These are phyloP conservation scores for Pisolithus thermaeus DNA, from an alignment of 1,284 basidiomycete genomes.

Conservation along the genomic window DNA sequence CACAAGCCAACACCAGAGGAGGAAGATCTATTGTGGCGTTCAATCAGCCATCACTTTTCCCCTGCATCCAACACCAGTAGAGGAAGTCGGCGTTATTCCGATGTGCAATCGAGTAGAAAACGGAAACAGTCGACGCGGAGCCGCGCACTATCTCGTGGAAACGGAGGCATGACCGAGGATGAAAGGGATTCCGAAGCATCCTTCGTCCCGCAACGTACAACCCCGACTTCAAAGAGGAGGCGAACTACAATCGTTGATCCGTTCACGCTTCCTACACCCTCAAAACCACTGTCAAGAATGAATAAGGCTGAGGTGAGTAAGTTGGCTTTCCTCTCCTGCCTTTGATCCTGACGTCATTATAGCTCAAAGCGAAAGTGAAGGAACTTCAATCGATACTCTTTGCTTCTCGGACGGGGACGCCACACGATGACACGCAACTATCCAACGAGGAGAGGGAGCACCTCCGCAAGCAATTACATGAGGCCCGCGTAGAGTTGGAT, in stretches of 20 bases:
- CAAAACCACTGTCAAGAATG: slow-evolving; percentile 26
- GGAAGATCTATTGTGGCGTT: slow-evolving; percentile 36
- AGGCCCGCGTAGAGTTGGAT: background rate
- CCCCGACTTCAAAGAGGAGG: slow-evolving; percentile 12
- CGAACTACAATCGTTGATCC: slow-evolving; percentile 8
- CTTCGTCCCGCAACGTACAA: slow-evolving; percentile 3
- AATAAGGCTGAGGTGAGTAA: slow-evolving; percentile 38
- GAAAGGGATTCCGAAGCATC: slow-evolving; percentile 9
- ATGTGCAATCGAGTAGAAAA: slow-evolving; percentile 6
- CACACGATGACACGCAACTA: slow-evolving; percentile 23
- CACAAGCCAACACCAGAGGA: slow-evolving; percentile 18
- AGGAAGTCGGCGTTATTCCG: slow-evolving; percentile 14
- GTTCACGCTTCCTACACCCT: slow-evolving; percentile 14
- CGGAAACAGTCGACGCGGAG: background rate
- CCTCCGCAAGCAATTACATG: slow-evolving; percentile 10
- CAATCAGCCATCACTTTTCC: slow-evolving; percentile 18
- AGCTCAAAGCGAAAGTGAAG: slow-evolving; percentile 22
- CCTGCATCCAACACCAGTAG: slow-evolving; percentile 13
- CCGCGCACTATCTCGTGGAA: background rate
- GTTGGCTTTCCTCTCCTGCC: background rate
- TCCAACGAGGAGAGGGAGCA: slow-evolving; percentile 23
- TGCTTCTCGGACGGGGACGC: slow-evolving; percentile 11
- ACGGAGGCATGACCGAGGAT: slow-evolving; percentile 4
- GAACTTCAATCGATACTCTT: slow-evolving; percentile 8
- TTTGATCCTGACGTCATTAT: slow-evolving; percentile 2